A percentile compares a stretch with the other conserved stretches of the same genome.
These are phyloP conservation scores for Colletotrichum tabaci DNA, from an alignment of 2,329 filamentous ascomycete genomes.

Conservation along the genomic window DNA sequence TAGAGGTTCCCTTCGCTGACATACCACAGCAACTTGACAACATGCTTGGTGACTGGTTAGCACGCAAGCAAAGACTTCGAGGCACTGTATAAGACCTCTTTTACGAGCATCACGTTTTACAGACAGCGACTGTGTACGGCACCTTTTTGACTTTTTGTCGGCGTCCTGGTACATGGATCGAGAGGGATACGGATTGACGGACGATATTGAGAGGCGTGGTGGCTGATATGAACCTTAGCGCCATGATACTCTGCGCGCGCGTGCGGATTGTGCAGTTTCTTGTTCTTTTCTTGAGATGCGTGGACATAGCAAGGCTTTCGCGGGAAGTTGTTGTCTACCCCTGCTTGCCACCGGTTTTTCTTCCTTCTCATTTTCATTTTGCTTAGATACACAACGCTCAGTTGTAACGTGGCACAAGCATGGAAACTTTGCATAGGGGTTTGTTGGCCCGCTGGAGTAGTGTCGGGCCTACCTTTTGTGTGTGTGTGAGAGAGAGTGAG, in stretches of 20 bases:
- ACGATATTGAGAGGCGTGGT: constrained; percentile 41
- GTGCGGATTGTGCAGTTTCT: constrained; percentile 32
- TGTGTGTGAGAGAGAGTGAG: no score
- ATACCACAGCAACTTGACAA: constrained; percentile 80
- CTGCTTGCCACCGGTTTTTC: background rate
- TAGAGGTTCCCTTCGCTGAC: constrained; percentile 42
- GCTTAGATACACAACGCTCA: constrained; percentile 32
- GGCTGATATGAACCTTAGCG: constrained; percentile 45
- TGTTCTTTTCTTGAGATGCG: constrained; percentile 37
- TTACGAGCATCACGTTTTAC: constrained; percentile 36
- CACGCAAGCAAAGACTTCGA: constrained; percentile 76
- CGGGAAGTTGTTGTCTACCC: background rate
- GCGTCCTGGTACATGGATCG: constrained; percentile 36
- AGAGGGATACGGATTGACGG: constrained; percentile 39
- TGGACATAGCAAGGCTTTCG: constrained; percentile 33
- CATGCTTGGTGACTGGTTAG: constrained; percentile 86
- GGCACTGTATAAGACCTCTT: constrained; percentile 57
- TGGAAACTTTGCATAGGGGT: constrained; percentile 33
- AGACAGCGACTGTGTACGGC: constrained; percentile 38
- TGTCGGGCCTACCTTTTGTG: background rate
- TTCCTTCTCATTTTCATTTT: constrained; percentile 19
- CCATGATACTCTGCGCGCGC: constrained; percentile 41
- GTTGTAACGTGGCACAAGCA: constrained; percentile 12
- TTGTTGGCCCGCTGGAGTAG: constrained; percentile 18
- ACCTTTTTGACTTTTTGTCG: constrained; percentile 40